phyloP scores from a whole-genome alignment of 1,139 yeast species.

The Zygoascus sp. region DNA sequence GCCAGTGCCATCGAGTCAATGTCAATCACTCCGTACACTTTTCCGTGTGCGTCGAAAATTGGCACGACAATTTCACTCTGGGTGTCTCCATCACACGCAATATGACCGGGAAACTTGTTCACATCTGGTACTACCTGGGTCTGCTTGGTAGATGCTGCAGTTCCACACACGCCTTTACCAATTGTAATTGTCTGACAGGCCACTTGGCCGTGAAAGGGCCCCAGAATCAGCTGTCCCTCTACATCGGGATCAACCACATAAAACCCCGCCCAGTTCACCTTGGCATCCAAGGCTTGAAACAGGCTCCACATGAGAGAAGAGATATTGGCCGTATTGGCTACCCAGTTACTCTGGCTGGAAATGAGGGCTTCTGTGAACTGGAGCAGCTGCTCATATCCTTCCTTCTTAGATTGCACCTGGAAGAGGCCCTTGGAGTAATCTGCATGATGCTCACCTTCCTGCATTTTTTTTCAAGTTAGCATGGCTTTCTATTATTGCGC shows the following conservation, averaged over 20 bases:
- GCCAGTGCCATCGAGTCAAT: conserved; percentile 64
- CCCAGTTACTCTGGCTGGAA: conserved; percentile 70
- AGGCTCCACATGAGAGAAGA: conserved; percentile 86
- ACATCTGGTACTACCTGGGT: conserved; percentile 81
- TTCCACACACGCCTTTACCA: conserved; percentile 91
- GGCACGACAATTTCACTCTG: conserved; percentile 93
- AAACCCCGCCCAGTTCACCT: conserved; percentile 92
- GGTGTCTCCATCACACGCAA: conserved; percentile 96
- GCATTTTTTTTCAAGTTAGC: neutral
- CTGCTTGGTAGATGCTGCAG: conserved; percentile 53
- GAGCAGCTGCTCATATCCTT: conserved; percentile 55
- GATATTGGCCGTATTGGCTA: conserved; percentile 80
- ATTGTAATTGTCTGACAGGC: conserved; percentile 80
- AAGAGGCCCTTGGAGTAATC: conserved; percentile 23
- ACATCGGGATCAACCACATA: conserved; percentile 48
- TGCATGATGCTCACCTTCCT: conserved; percentile 26
- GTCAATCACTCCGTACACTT: conserved; percentile 72
- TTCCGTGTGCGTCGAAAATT: conserved; percentile 42
- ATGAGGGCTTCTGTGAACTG: conserved; percentile 63
- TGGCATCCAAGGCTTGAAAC: conserved; percentile 53
- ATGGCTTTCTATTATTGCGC: neutral
- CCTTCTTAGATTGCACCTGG: conserved; percentile 40
- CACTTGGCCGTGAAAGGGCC: conserved; percentile 95
- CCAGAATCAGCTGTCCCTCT: conserved; percentile 55
- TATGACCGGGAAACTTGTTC: conserved; percentile 78